Evolutionary conservation across 176 grass and related monocot genomes (phyloP).

Genomic region (Tillandsia leiboldiana): DNA sequence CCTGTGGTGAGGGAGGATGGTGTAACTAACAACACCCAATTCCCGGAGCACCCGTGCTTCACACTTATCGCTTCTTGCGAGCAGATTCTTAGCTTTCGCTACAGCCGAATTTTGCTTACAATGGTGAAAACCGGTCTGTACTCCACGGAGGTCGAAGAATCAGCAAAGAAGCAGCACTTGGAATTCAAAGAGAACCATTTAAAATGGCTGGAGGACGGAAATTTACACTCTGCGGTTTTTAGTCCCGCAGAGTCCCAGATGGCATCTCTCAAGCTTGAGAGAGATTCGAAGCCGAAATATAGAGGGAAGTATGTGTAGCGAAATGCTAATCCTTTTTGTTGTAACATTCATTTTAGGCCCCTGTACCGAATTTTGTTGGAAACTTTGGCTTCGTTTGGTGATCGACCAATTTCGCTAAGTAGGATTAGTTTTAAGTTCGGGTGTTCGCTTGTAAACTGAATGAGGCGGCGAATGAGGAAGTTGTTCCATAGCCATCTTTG

Average conservation of each 20-base stretch:
- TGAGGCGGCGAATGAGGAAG: too few species aligned
- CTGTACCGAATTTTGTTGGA: neutral
- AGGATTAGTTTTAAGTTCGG: too few species aligned
- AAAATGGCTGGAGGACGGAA: conserved; percentile 88
- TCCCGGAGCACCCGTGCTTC: conserved; percentile 86
- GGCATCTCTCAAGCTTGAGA: conserved; percentile 28
- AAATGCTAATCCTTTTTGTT: neutral
- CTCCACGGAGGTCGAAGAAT: conserved; percentile 41
- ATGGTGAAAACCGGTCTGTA: conserved; percentile 63
- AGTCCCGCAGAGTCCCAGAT: conserved; percentile 23
- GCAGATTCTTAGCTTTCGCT: conserved; percentile 78
- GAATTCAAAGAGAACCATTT: conserved; percentile 90
- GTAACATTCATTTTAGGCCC: neutral
- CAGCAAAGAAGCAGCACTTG: conserved; percentile 32
- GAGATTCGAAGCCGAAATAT: conserved; percentile 80
- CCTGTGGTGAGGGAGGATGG: conserved; percentile 63
- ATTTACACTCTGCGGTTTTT: conserved; percentile 71
- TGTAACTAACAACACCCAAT: conserved; percentile 8
- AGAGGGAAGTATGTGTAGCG: conserved; percentile 83
- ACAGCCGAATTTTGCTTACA: conserved; percentile 72
- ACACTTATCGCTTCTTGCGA: conserved; percentile 55
- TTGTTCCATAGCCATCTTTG: too few species aligned
- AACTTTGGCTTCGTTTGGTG: neutral
- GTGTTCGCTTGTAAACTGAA: too few species aligned
- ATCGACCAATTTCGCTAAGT: too few species aligned